Base-by-base conservation (phyloP, 495 filamentous ascomycete species). In the Xylaria cubensis region DNA sequence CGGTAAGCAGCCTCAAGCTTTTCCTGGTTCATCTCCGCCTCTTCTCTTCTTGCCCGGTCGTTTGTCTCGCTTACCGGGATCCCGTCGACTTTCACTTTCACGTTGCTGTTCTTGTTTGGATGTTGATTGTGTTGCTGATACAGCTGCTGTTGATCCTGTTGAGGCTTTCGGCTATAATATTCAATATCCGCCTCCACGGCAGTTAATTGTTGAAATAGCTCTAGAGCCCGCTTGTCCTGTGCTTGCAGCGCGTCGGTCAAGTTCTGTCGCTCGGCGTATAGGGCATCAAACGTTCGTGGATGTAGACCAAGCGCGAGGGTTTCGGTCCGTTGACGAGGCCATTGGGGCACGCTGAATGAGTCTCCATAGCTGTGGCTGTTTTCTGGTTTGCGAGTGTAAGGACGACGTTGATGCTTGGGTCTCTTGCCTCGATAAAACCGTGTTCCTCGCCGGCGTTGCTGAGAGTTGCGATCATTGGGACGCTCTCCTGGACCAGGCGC, bases 261-360 rank as follows among this genome's bases (percentile, higher is more conserved):
- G 71, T 83, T 85, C 1, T 76, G 26, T 1, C 80, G 76, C 67
- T 88, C 84, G 10, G 73, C 69, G 65, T 84, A 75, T 0, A 86
- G 74, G 10, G 83, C 79, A 12, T 75, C 69, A 42, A 84, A 76
- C 1, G 81, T 75, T 8, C 80, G 78, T 19, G 81, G 78, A 32
- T 75, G 66, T 24, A 80, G 64, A 46, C 65, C 64, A 24, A 77
- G 74, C 19, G 70, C 70, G 59, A 71, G 64, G 26, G 24, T 55
- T 21, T 55, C 10, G 10, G 24, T 13, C 10, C 3, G 21, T 13
- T 15, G 51, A 26, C 21, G 51, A 55, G 74, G 65, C 8, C 4
- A 48, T 4, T 61, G 63, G 12, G 26, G n/a, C 29, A 55, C n/a
- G 15, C 34, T 24, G 50, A 29, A 41, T 50, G 63, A 6, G 9